phyloP scores from a whole-genome alignment of 2,329 filamentous ascomycete species.

The Tolypocladium tropicale region DNA sequence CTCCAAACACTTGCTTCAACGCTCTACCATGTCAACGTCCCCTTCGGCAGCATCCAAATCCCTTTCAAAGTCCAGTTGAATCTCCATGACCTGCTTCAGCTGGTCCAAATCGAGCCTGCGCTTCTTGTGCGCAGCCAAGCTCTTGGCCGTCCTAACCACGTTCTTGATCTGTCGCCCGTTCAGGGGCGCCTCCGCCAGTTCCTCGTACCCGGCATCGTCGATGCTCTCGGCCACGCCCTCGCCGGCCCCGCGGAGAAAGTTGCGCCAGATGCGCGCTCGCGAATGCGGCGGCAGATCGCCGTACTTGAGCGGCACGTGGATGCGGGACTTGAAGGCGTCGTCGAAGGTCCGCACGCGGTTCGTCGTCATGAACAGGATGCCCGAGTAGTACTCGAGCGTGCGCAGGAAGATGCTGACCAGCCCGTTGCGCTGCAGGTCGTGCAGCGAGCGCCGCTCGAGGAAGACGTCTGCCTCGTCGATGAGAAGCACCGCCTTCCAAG shows the following conservation, averaged over 20 bases:
- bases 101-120: neutral
- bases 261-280: neutral
- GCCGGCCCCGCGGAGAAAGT: neutral
- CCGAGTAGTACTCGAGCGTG: slow-evolving; percentile 35
- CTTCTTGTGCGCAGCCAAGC: neutral
- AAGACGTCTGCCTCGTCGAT: slow-evolving; percentile 28
- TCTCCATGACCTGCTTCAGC: neutral
- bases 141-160: slow-evolving; percentile 1
- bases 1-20: neutral
- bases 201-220: neutral
- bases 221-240: neutral
- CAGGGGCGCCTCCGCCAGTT: neutral
- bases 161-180: neutral
- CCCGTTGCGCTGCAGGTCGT: slow-evolving; percentile 22
- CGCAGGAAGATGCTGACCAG: slow-evolving; percentile 31
- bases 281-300: neutral
- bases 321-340: slow-evolving; percentile 37
- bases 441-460: slow-evolving; percentile 15
- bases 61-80: neutral
- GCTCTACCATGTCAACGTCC: neutral
- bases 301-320: slow-evolving; percentile 34
- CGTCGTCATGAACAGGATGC: slow-evolving; percentile 38
- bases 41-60: neutral
- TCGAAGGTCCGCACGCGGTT: slow-evolving; percentile 39
- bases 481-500: slow-evolving; percentile 27